Base-by-base conservation (phyloP, 257 asterid species). In the Scutellaria barbata region DNA sequence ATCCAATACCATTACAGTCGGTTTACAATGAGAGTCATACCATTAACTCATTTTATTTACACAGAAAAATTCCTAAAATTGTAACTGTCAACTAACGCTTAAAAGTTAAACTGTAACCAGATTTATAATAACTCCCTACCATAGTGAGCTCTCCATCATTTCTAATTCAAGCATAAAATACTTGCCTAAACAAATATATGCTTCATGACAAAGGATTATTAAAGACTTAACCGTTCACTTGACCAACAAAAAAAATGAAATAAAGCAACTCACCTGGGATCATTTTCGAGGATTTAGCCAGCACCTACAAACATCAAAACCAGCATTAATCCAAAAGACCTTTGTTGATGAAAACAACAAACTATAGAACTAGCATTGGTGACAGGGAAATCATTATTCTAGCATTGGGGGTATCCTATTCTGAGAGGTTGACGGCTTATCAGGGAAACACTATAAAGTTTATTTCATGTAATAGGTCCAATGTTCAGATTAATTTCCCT, bases 211-310 rank as follows among this genome's bases (percentile, higher is more conserved):
- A 18, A 66, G 48, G 35, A 55, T 25, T 2, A 16, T 7, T 61
- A 18, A 4, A 25, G 51, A 43, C 35, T 16, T 43, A 17, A 45
- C n/a, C n/a, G n/a, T n/a, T n/a, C n/a, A n/a, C n/a, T n/a, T n/a
- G n/a, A 22, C 5, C 3, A 25, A 18, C 35, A 52, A 13, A 25
- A 10, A 16, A 13, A 30, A 20, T 52, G n/a, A 73, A 12, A 69
- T 16, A 17, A 54, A 72, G 60, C 37, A 59, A 56, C 90, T 76
- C 79, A 90, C 95, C 95, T 65, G 96, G 95, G 80, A 88, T 90
- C 96, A 90, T 90, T 88, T 90, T 90, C 10, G 96, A 90, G 63
- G 95, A 90, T 82, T 88, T 88, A 25, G 96, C 96, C 79, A 90
- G 85, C 69, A 90, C 96, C 96, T 90, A 80, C 75, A 66, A 30